Evolutionary conservation across 2,329 filamentous ascomycete genomes (phyloP), one percentile per base, ranked within the genome.

Genomic region (Exophiala oligosperma): DNA sequence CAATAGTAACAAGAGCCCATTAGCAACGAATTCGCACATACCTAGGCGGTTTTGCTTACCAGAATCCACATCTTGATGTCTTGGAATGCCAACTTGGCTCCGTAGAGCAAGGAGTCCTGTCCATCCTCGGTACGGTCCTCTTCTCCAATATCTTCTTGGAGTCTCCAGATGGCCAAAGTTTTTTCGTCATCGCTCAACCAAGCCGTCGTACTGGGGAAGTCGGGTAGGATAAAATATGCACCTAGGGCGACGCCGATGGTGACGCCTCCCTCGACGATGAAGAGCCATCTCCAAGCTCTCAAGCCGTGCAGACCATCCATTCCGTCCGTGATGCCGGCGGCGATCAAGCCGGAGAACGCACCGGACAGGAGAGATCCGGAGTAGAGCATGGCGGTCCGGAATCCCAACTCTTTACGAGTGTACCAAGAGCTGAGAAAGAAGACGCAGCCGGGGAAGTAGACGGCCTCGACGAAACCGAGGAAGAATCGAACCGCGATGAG

Each of bases 401-500:
- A 35, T 7, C 32, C 44, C 17, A 54, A 17, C 49, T 71, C 68
- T 24, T 68, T 63, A 8, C 84, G 77, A 1, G 84, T 87, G 70
- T 88, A 89, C 80, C 85, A 89, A 63, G 85, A 84, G 0, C 82
- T 85, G 17, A 88, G 76, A 44, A 87, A 82, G 43, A 87, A 76
- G 8, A 87, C 75, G 0, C 83, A 83, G 43, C 88, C 73, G 0
- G 88, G 86, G 67, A 89, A 90, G 73, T 90, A 90, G 1, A 82
- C 86, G 1, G 80, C 79, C 67, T 90, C 88, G 0, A 84, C 77
- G 77, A 86, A 85, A 54, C 87, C 87, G 14, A 91, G 74, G 64
- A 91, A 86, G 82, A 85, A 89, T 17, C 86, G 78, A 17, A 90
- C 69, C 2, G 86, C 81, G 69, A 91, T 84, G 66, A 91, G 77